Evolutionary conservation across 805 yeast species (phyloP).

Genomic region (Candida namnaoensis): DNA sequence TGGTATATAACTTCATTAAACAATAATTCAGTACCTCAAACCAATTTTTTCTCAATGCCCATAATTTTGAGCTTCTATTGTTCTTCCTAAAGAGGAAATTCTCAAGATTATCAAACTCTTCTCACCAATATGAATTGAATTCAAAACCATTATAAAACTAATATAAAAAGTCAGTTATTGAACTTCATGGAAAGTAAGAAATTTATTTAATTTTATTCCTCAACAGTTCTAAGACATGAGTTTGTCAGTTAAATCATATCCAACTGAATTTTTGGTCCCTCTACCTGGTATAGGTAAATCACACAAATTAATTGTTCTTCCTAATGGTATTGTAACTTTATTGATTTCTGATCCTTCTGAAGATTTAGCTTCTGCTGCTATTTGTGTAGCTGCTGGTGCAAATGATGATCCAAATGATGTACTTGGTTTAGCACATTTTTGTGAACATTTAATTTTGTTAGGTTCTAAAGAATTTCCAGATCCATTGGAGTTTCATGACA

Average conservation of each 20-base stretch:
- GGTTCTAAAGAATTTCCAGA: slow-evolving; percentile 49
- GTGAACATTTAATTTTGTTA: slow-evolving; percentile 65
- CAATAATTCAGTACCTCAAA: no score
- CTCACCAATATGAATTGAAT: neutral
- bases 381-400: slow-evolving; percentile 77
- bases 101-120: neutral
- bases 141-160: neutral
- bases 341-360: slow-evolving; percentile 70
- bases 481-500: slow-evolving; percentile 34
- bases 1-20: no score
- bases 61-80: neutral
- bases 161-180: no score
- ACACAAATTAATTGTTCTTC: slow-evolving; percentile 39
- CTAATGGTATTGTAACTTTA: slow-evolving; percentile 62
- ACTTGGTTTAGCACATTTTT: slow-evolving; percentile 83
- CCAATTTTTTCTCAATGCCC: no score
- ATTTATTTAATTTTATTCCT: no score
- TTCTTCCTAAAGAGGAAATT: slow-evolving; percentile 1
- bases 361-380: slow-evolving; percentile 56
- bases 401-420: slow-evolving; percentile 63
- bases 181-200: no score
- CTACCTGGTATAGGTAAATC: slow-evolving; percentile 26
- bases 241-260: neutral
- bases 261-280: slow-evolving; percentile 21
- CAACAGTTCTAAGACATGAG: no score